phyloP scores from a whole-genome alignment of 257 asterid species.

The Solanum bukasovii region DNA sequence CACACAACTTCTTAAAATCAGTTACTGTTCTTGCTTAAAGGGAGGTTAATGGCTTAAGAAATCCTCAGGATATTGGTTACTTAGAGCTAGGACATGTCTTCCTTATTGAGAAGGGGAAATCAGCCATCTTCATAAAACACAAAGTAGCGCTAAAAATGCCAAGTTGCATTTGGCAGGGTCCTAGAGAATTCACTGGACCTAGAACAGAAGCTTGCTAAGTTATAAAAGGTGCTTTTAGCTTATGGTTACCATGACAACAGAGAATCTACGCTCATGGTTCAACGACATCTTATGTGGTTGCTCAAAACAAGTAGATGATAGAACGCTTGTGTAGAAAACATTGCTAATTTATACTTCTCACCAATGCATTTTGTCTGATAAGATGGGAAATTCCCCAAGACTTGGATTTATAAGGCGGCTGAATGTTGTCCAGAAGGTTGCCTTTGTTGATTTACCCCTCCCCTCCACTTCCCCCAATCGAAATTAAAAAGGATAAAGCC shows the following conservation, averaged over 20 bases:
- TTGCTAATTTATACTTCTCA: not conserved
- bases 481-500: not conserved
- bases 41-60: not conserved
- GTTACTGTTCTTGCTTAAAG: not conserved
- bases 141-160: not conserved
- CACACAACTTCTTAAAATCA: not conserved
- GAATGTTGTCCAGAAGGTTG: not conserved
- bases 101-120: not conserved
- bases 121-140: not conserved
- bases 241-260: not conserved
- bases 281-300: not conserved
- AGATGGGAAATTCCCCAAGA: not conserved
- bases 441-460: not conserved
- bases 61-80: not conserved
- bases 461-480: not conserved
- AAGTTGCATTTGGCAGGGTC: not conserved
- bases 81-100: not conserved
- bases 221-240: not conserved
- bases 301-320: not conserved
- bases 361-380: not conserved
- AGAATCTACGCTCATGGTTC: not conserved
- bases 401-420: not conserved
- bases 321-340: not conserved
- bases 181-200: not conserved
- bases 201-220: not conserved